Evolutionary conservation across 1,139 yeast species (phyloP).

Genomic region (Scheffersomyces stambukii): DNA sequence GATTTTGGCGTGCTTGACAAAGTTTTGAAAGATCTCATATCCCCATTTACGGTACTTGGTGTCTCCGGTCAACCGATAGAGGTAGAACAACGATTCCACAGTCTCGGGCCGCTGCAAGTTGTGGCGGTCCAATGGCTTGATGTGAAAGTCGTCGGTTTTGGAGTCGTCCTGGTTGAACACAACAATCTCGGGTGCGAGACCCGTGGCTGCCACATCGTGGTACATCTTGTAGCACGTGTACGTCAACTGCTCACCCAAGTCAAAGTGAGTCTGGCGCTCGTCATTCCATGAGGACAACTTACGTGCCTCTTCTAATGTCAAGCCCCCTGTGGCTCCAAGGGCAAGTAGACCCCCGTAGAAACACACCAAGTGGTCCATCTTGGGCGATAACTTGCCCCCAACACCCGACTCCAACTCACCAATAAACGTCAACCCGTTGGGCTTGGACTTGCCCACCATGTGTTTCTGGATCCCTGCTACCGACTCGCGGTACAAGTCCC

Average conservation of each 20-base stretch:
- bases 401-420: conserved; percentile 79
- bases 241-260: conserved; percentile 71
- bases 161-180: conserved; percentile 54
- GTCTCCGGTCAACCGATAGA: conserved; percentile 80
- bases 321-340: conserved; percentile 79
- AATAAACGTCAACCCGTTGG: conserved; percentile 61
- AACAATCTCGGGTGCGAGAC: conserved; percentile 85
- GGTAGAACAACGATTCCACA: conserved; percentile 79
- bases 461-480: conserved; percentile 67
- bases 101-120: conserved; percentile 93
- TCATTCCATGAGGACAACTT: conserved; percentile 32
- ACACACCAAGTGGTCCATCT: conserved; percentile 94
- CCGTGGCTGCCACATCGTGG: conserved; percentile 57
- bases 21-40: conserved; percentile 74
- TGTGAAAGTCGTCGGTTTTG: conserved; percentile 50
- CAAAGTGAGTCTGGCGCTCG: conserved; percentile 49
- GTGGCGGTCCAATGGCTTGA: conserved; percentile 72
- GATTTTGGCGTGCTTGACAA: conserved; percentile 54
- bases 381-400: conserved; percentile 54
- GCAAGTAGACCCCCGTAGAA: conserved; percentile 90
- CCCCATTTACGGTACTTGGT: conserved; percentile 87
- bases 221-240: conserved; percentile 84
- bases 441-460: conserved; percentile 56
- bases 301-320: conserved; percentile 41
- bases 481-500: conserved; percentile 72